Conservation (phyloP, 495 filamentous ascomycete species). For the Xylaria cubensis region DNA sequence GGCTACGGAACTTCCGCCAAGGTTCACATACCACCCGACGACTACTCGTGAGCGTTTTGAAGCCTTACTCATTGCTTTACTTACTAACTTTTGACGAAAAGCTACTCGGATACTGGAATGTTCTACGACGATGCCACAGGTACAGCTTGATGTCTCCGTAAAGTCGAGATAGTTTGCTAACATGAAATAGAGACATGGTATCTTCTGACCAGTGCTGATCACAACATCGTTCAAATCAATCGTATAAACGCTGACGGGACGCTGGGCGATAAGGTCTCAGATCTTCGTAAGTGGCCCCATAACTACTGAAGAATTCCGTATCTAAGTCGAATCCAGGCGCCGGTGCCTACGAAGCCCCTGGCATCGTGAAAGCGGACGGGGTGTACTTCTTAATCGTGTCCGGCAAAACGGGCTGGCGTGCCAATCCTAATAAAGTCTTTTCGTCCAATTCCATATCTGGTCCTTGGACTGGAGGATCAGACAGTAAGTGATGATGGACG, state of each 20-base stretch:
- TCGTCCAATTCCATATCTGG: constrained; percentile 44
- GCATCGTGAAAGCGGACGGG: constrained; percentile 48
- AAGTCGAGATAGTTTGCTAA: not conserved
- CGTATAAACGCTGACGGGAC: constrained; percentile 49
- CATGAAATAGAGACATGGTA: constrained; percentile 45
- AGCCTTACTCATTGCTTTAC: no score
- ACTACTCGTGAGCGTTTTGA: constrained; percentile 36
- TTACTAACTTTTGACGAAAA: not conserved
- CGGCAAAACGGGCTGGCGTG: constrained; percentile 51
- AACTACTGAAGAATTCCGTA: not conserved
- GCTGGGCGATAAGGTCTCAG: constrained; percentile 41
- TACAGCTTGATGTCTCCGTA: not conserved
- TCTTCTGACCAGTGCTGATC: constrained; percentile 53
- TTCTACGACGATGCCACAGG: constrained; percentile 48
- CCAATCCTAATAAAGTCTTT: constrained; percentile 55
- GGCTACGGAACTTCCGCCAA: constrained; percentile 46
- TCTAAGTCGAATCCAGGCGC: constrained; percentile 26
- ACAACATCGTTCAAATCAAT: constrained; percentile 57
- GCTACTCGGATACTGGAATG: constrained; percentile 56
- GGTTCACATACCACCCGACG: constrained; percentile 50
- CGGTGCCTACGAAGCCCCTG: constrained; percentile 54
- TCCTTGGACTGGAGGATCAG: constrained; percentile 46
- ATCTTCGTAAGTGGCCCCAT: constrained; percentile 33
- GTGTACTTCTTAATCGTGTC: constrained; percentile 54
- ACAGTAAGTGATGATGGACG: constrained; percentile 25